phyloP scores from a whole-genome alignment of 768 basidiomycete genomes.

The Russula dissimulans region DNA sequence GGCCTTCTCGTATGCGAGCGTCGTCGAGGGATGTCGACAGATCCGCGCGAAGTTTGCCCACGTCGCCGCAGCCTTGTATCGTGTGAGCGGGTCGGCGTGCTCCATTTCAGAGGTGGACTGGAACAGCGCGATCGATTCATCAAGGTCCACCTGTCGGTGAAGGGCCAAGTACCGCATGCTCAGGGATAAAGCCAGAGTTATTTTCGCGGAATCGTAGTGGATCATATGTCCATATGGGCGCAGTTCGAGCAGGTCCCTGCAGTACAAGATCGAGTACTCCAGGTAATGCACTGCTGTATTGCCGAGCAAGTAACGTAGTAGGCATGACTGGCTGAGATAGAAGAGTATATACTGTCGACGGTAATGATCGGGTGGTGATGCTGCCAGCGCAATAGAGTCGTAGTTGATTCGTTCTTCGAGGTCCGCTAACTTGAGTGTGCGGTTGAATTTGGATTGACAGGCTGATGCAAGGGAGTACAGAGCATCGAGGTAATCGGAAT shows the following conservation, averaged over 20 bases:
- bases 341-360: background rate
- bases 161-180: background rate
- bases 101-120: background rate
- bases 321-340: background rate
- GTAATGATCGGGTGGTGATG: background rate
- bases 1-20: too few relatives aligned
- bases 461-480: background rate
- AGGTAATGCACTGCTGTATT: too few relatives aligned
- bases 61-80: background rate
- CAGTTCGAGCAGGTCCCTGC: too few relatives aligned
- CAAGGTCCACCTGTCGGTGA: background rate
- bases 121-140: background rate
- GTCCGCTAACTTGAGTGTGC: background rate
- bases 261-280: too few relatives aligned
- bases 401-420: constrained; percentile 2
- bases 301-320: too few relatives aligned
- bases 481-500: background rate
- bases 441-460: background rate
- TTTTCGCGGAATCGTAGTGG: background rate
- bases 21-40: background rate
- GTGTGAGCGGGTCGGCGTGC: background rate
- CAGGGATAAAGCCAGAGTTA: background rate
- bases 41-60: background rate
- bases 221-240: background rate
- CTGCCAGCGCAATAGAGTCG: background rate